phyloP scores from a whole-genome alignment of 2,329 filamentous ascomycete species.

The Clarireedia paspali region DNA sequence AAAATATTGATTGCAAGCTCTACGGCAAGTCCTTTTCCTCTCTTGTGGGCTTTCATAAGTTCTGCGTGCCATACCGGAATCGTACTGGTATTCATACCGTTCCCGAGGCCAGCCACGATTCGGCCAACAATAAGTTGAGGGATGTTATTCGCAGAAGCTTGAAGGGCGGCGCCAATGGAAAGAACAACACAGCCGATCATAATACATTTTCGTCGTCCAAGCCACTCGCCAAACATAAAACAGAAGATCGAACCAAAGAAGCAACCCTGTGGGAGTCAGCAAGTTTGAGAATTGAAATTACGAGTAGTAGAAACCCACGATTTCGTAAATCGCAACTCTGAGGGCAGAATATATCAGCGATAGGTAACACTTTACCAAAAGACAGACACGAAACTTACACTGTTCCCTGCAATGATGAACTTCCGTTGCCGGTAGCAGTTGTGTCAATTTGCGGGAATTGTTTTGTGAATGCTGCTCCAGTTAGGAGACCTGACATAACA shows the following conservation, averaged over 20 bases:
- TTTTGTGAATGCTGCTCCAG: constrained; percentile 10
- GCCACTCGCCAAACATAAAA: constrained; percentile 38
- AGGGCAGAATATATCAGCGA: background rate
- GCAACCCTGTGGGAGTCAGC: constrained; percentile 35
- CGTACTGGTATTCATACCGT: constrained; percentile 42
- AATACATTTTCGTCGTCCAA: constrained; percentile 49
- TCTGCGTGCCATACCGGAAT: constrained; percentile 55
- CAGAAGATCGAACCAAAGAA: constrained; percentile 36
- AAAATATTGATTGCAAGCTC: constrained; percentile 51
- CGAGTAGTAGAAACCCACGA: background rate
- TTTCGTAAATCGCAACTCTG: background rate
- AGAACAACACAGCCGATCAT: constrained; percentile 51
- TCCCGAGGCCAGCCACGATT: constrained; percentile 41
- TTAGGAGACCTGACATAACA: constrained; percentile 40
- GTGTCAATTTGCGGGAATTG: constrained; percentile 7
- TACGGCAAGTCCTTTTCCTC: constrained; percentile 53
- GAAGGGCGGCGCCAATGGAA: constrained; percentile 45
- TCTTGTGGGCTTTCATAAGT: constrained; percentile 47
- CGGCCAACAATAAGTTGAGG: constrained; percentile 46
- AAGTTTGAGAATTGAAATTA: background rate
- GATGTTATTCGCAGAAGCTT: constrained; percentile 35
- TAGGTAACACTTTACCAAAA: background rate
- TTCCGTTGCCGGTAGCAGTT: constrained; percentile 26
- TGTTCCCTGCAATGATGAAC: constrained; percentile 37
- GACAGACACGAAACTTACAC: constrained; percentile 25